phyloP scores from a whole-genome alignment of 148 eudicot genomes.

The Agrostemma githago region DNA sequence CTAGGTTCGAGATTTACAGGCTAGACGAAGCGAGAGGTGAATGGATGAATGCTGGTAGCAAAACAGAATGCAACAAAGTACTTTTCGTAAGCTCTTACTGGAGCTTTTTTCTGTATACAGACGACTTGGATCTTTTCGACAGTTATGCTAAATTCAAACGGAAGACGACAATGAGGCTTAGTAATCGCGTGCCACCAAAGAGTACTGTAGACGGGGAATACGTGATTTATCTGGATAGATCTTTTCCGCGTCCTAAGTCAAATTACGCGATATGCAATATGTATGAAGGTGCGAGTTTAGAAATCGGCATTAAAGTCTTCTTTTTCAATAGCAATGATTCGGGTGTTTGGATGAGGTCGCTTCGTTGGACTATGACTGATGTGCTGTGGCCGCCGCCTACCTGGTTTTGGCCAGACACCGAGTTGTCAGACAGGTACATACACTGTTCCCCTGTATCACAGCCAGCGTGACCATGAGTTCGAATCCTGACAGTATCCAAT shows the following conservation, averaged over 20 bases:
- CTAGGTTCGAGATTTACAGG: not conserved
- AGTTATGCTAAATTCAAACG: not conserved
- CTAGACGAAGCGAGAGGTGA: not conserved
- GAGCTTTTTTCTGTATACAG: not conserved
- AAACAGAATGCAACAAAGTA: not conserved
- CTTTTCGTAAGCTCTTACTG: not conserved
- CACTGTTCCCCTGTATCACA: too few species aligned
- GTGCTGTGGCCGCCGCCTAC: conserved; percentile 21
- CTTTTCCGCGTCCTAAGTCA: not conserved
- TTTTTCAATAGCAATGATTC: not conserved
- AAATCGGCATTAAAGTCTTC: not conserved
- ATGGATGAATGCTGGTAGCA: not conserved
- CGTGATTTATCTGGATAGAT: not conserved
- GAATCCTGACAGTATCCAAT: not conserved
- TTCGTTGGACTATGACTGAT: not conserved
- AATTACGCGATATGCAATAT: not conserved
- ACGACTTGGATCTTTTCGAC: not conserved
- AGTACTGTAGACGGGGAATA: not conserved
- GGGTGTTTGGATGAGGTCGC: not conserved
- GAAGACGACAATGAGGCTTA: not conserved
- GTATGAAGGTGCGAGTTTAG: not conserved
- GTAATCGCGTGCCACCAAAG: not conserved
- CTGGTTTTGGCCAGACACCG: conserved; percentile 20
- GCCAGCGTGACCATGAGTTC: not conserved
- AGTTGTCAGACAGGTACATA: conserved; percentile 4